phyloP scores from a whole-genome alignment of 768 basidiomycete species.

The Megacollybia marginata region DNA sequence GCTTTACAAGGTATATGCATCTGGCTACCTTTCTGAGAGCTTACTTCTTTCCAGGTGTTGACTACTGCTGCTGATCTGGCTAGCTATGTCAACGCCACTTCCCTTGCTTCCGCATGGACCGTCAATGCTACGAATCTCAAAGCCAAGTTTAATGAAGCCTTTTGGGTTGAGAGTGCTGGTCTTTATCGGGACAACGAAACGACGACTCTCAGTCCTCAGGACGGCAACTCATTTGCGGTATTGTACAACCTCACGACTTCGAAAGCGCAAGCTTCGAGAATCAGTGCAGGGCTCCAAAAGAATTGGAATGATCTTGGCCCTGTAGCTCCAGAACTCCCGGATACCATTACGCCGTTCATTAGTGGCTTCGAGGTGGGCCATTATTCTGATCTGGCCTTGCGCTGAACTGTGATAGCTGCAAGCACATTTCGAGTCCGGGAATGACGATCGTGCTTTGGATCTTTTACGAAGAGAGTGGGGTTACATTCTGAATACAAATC shows the following conservation, averaged over 20 bases:
- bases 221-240: constrained; percentile 50
- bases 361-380: constrained; percentile 45
- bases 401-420: constrained; percentile 30
- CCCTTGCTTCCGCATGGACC: constrained; percentile 29
- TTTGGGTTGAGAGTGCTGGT: constrained; percentile 41
- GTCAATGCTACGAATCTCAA: constrained; percentile 44
- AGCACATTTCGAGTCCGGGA: constrained; percentile 49
- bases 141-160: constrained; percentile 37
- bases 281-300: constrained; percentile 39
- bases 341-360: constrained; percentile 55
- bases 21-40: background rate
- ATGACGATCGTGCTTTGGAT: constrained; percentile 45
- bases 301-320: constrained; percentile 50
- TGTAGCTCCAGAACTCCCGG: constrained; percentile 48
- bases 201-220: constrained; percentile 46
- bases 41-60: constrained; percentile 30
- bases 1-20: constrained; percentile 32
- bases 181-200: constrained; percentile 50
- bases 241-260: constrained; percentile 43
- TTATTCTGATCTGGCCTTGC: background rate
- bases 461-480: constrained; percentile 50
- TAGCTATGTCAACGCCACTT: constrained; percentile 23
- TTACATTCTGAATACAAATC: constrained; percentile 49
- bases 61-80: constrained; percentile 41
- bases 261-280: constrained; percentile 24